A percentile compares a stretch with the other conserved stretches of the same genome.
Evolutionary conservation across 352 stramenopile species (phyloP).

Genomic region (Globisporangium megalacanthum): DNA sequence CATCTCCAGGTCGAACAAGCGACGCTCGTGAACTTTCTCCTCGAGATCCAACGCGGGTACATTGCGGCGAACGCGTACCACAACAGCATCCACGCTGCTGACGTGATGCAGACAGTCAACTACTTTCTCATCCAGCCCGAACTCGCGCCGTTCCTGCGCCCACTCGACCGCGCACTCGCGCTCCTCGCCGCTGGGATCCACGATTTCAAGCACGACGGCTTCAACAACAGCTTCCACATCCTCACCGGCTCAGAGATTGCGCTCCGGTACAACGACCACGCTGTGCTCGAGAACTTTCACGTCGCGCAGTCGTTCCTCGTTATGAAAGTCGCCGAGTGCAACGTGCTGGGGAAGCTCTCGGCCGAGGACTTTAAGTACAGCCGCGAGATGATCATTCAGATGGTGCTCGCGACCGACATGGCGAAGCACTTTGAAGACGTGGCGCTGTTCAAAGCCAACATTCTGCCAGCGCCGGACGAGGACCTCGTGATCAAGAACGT

Average conservation of each 20-base stretch:
- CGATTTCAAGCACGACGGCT: constrained; percentile 88
- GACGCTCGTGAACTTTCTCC: constrained; percentile 65
- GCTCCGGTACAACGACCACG: constrained; percentile 86
- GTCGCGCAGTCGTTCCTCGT: constrained; percentile 85
- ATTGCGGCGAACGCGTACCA: constrained; percentile 84
- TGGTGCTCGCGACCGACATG: constrained; percentile 90
- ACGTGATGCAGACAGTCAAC: constrained; percentile 87
- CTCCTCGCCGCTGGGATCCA: constrained; percentile 82
- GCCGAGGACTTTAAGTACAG: constrained; percentile 82
- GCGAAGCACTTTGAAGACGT: constrained; percentile 87
- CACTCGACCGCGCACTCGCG: constrained; percentile 63
- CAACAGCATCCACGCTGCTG: constrained; percentile 85
- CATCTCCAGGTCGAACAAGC: constrained; percentile 57
- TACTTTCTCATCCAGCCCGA: constrained; percentile 81
- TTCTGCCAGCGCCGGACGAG: constrained; percentile 57
- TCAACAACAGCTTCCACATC: constrained; percentile 90
- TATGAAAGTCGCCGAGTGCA: constrained; percentile 87
- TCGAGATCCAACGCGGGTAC: constrained; percentile 83
- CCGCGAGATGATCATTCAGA: constrained; percentile 87
- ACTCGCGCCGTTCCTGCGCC: constrained; percentile 64
- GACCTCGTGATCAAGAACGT: constrained; percentile 77
- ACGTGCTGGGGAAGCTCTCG: constrained; percentile 72
- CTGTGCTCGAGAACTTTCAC: constrained; percentile 87
- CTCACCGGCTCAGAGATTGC: constrained; percentile 82
- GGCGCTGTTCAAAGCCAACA: constrained; percentile 84